Base-by-base conservation (phyloP, 2,329 filamentous ascomycete genomes). In the Fusarium ramigenum region DNA sequence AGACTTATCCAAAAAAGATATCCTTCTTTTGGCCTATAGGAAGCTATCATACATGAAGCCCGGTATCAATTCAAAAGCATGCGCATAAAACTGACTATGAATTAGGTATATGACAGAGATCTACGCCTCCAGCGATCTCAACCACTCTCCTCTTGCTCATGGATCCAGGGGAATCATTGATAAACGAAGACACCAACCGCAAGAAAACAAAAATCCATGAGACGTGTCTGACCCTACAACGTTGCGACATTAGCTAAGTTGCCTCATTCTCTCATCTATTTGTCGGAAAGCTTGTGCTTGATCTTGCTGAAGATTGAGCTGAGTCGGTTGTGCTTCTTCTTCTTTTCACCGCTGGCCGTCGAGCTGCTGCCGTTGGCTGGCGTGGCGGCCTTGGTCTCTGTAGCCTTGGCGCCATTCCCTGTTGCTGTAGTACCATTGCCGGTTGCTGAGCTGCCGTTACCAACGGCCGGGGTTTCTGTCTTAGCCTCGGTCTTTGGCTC, bases 291-390 rank as follows among this genome's bases (percentile, higher is more conserved):
- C 81, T 83, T 89, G 75, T 83, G 79, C 82, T 87, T 87, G 77
- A 89, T 78, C 83, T 88, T 89, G 82, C 82, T 84, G 79, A 93
- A 89, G 76, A 93, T 87, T 60, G 86, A 83, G 81, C 90, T 92
- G 66, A 91, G 77, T 60, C 91, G 86, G 81, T 89, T 85, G 85
- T 90, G 91, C 86, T 91, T 92, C 86, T 92, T 93, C 84, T 92
- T 93, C 84, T 89, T 90, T 58, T 89, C 86, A 21, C 84, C 67
- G 19, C 56, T 74, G n/a, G 72, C 69, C 8, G 72, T 66, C 25
- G 73, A 61, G 50, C 71, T 70, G 57, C 69, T 71, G 23, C 69
- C 69, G 14, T 71, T 71, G 21, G 62, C 62, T 18, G 68, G 58
- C 21, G 69, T 30, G 16, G 67, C 65, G 25, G 78, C 54, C 73